Evolutionary conservation across 495 filamentous ascomycete genomes (phyloP), one percentile per base, ranked within the genome.

Genomic region (Darksidea phi): DNA sequence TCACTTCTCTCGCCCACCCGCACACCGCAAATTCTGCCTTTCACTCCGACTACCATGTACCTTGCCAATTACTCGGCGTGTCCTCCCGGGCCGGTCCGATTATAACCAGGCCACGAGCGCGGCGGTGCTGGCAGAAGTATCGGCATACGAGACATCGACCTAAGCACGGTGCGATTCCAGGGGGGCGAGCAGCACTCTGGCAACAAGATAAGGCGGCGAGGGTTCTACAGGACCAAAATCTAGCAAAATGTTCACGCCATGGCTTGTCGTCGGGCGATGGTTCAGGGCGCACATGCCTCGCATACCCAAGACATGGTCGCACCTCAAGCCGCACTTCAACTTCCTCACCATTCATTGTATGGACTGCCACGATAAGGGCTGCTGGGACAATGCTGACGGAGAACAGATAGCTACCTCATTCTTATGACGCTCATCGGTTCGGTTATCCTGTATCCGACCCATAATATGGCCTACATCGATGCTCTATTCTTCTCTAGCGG

Each of bases 311-410:
- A 70, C 73, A 28, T 79, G 81, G 55, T 64, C 80, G 11, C 76
- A 79, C 11, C 76, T 74, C 66, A 77, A 83, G 53, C 78, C 85
- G 8, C 83, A 83, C 55, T 82, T 95, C 69, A 93, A 89, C 71
- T 97, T 95, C 70, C 92, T 96, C 42, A 83, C 88, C 5, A 75
- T 87, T 11, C 92, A 97, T 69, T 96, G 87, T 88, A 72, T 67
- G 84, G 48, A 18, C 38, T 12, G 1, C 43, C 5, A 8, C 34
- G 32, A 12, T 17, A 24, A 8, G 32, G 43, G 32, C 20, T 13
- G 20, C 11, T 28, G n/a, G 20, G 20, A 24, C 11, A 17, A 26
- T 4, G 48, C 54, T 64, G 13, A 72, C 28, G 3, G 17, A 17
- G 24, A 17, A 1, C 56, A 90, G 88, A 97, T 72, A 75, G 85